These are phyloP conservation scores for Baorangia bicolor DNA, from an alignment of 768 basidiomycete species.

Conservation along the genomic window DNA sequence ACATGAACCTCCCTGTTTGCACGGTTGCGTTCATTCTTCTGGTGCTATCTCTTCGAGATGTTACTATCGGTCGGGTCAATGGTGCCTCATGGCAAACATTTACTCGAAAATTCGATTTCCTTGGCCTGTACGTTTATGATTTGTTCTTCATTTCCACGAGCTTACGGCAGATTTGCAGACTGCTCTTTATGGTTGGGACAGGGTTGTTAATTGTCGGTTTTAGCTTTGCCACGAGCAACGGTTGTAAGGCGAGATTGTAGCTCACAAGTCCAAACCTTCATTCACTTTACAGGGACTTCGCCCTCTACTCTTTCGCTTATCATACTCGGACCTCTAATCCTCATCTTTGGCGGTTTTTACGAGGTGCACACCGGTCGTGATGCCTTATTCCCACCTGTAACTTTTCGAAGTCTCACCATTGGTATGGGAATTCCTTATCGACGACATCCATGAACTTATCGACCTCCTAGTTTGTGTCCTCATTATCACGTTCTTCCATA, in stretches of 20 bases:
- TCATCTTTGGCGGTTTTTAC: slow-evolving; percentile 62
- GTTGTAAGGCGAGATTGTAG: slow-evolving; percentile 51
- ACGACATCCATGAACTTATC: slow-evolving; percentile 8
- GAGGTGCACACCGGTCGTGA: slow-evolving; percentile 68
- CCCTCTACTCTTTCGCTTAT: slow-evolving; percentile 63
- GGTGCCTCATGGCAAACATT: slow-evolving; percentile 59
- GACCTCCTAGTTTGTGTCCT: slow-evolving; percentile 56
- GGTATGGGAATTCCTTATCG: slow-evolving; percentile 40
- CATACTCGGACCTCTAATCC: slow-evolving; percentile 49
- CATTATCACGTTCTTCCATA: slow-evolving; percentile 73
- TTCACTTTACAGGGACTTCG: slow-evolving; percentile 51
- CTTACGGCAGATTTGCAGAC: slow-evolving; percentile 39
- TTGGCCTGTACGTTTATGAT: slow-evolving; percentile 61
- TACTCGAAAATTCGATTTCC: slow-evolving; percentile 64
- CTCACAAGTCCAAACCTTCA: slow-evolving; percentile 10
- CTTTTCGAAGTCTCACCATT: slow-evolving; percentile 59
- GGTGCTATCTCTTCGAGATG: slow-evolving; percentile 55
- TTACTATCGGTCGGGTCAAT: slow-evolving; percentile 45
- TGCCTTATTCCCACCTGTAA: slow-evolving; percentile 65
- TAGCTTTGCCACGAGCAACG: slow-evolving; percentile 65
- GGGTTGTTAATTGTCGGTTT: slow-evolving; percentile 76
- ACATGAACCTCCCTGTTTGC: slow-evolving; percentile 79
- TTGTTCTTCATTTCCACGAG: slow-evolving; percentile 13
- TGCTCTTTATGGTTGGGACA: slow-evolving; percentile 74
- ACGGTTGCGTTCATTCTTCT: slow-evolving; percentile 58